These are phyloP conservation scores for Ramaria rubella DNA, from an alignment of 768 basidiomycete species.

Conservation along the genomic window DNA sequence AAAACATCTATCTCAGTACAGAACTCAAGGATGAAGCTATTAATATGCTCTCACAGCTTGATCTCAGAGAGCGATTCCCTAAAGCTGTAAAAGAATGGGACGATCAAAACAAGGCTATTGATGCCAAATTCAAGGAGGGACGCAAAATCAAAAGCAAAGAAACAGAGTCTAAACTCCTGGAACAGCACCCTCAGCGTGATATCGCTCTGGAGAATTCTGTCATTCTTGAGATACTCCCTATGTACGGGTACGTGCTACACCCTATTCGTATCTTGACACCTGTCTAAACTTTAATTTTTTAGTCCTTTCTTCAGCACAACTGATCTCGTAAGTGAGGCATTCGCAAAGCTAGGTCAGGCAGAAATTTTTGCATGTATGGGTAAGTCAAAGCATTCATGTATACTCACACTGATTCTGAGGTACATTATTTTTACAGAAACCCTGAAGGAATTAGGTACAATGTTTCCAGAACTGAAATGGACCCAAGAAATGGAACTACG, in stretches of 20 bases:
- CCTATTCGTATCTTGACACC: neutral
- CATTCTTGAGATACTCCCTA: constrained; percentile 17
- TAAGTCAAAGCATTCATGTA: neutral
- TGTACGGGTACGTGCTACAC: constrained; percentile 11
- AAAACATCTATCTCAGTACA: constrained; percentile 21
- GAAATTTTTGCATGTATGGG: neutral
- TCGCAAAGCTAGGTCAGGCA: neutral
- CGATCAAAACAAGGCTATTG: neutral
- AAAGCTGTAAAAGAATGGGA: constrained; percentile 21
- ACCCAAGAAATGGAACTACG: neutral
- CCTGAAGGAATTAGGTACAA: neutral
- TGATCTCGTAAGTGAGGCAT: neutral
- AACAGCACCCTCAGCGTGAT: neutral
- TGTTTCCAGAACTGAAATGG: neutral
- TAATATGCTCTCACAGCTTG: constrained; percentile 22
- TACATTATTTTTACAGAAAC: neutral
- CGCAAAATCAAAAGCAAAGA: constrained; percentile 1
- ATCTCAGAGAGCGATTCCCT: constrained; percentile 25
- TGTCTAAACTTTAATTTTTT: neutral
- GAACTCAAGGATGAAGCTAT: constrained; percentile 22
- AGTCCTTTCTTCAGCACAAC: neutral
- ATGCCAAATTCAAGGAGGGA: neutral
- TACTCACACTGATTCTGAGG: neutral
- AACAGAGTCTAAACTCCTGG: neutral
- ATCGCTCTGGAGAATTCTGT: neutral